Evolutionary conservation across 1,139 yeast species (phyloP), one percentile per base, ranked within the genome.

Genomic region (Suhomyces ambrosiae): DNA sequence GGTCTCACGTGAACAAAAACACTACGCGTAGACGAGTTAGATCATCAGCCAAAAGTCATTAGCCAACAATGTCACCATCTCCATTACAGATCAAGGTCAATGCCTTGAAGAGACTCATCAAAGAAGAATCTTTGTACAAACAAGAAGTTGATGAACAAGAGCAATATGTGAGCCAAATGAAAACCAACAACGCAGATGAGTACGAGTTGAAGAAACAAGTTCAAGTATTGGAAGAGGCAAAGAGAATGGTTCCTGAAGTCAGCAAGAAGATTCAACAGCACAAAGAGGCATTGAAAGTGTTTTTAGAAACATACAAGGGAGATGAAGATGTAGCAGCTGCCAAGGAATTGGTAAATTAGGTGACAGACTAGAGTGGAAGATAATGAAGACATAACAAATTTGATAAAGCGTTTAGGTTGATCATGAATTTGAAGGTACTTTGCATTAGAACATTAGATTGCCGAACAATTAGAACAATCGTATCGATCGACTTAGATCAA

Each of bases 21-120:
- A 23, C n/a, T 7, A 27, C 30, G 30, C 30, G 30, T 17, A 17
- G 21, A 11, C 16, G 14, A 24, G 14, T 12, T 13, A 11, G 16
- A 10, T 13, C 29, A 19, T 12, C 24, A n/a, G n/a, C n/a, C n/a
- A n/a, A n/a, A n/a, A n/a, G n/a, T n/a, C n/a, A n/a, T n/a, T n/a
- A n/a, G n/a, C n/a, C n/a, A n/a, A 48, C 22, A 35, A 88, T 86
- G 90, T 76, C 90, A 2, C 96, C 96, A 31, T 69, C 89, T 2
- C 81, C 76, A 46, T 61, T 86, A 37, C 86, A 85, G 51, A 87
- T 89, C 61, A 88, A 88, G 54, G 72, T 78, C 34, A 79, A 77
- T 46, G 94, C 96, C 3, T 69, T 89, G 37, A 76, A 76, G 46
- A 73, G 96, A 44, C 71, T 90, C 26, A 53, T 84, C 37, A 87